Percentiles rank a stretch among this genome's conserved stretches.
phyloP scores from a whole-genome alignment of 805 yeast genomes.

The Sugiyamaella boreocaroliniensis region DNA sequence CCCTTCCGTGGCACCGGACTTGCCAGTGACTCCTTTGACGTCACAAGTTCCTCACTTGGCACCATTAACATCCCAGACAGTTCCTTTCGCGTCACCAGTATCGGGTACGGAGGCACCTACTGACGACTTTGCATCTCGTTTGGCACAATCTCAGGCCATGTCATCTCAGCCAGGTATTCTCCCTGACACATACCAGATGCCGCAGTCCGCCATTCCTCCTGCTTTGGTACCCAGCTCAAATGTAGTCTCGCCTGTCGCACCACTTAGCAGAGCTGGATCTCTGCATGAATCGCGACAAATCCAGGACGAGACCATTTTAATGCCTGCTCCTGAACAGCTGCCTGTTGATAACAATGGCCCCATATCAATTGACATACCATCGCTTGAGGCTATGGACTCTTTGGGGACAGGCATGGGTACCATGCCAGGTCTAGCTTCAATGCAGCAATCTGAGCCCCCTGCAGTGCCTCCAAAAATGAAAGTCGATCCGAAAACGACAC shows the following conservation, averaged over 20 bases:
- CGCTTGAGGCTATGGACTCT: background rate
- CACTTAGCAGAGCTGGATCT: background rate
- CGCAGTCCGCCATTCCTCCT: too few relatives aligned
- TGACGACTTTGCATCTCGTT: too few relatives aligned
- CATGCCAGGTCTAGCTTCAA: constrained; percentile 11
- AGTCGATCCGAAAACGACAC: constrained; percentile 24
- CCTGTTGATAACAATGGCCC: constrained; percentile 4
- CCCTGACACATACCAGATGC: too few relatives aligned
- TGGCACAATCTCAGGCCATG: too few relatives aligned
- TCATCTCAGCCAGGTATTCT: too few relatives aligned
- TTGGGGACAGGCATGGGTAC: background rate
- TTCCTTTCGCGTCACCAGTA: too few relatives aligned
- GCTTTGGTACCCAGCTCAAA: background rate
- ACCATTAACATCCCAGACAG: too few relatives aligned
- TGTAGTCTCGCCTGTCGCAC: background rate
- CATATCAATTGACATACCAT: constrained; percentile 7
- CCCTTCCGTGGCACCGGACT: too few relatives aligned
- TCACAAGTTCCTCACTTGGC: background rate
- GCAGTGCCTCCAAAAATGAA: background rate
- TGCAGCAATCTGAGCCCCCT: constrained; percentile 1
- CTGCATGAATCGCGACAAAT: background rate
- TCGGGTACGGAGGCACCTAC: too few relatives aligned
- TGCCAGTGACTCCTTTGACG: too few relatives aligned
- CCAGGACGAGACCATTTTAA: constrained; percentile 1
- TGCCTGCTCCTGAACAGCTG: background rate